These are phyloP conservation scores for Crassisporium funariophilum DNA, from an alignment of 768 basidiomycete genomes.

Conservation along the genomic window DNA sequence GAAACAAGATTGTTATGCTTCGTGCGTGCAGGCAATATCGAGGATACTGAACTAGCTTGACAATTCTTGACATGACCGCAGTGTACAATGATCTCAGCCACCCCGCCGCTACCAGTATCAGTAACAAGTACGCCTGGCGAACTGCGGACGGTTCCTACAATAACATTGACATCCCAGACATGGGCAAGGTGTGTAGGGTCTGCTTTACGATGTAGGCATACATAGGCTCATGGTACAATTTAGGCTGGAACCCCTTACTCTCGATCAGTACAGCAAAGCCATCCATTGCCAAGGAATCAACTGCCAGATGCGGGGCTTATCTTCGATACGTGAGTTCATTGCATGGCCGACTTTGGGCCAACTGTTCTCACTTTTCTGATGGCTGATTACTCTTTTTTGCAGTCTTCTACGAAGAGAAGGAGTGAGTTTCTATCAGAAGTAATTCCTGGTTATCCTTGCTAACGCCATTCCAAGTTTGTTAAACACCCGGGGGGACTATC, in stretches of 20 bases:
- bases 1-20: slow-evolving; percentile 53
- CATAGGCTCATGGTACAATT: slow-evolving; percentile 3
- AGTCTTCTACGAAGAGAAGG: slow-evolving; percentile 68
- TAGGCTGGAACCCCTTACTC: slow-evolving; percentile 75
- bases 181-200: slow-evolving; percentile 56
- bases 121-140: slow-evolving; percentile 65
- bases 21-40: slow-evolving; percentile 43
- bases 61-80: slow-evolving; percentile 25
- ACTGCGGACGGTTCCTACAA: slow-evolving; percentile 78
- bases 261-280: slow-evolving; percentile 75
- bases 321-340: slow-evolving; percentile 64
- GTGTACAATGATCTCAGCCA: slow-evolving; percentile 85
- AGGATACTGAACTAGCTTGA: slow-evolving; percentile 2
- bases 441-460: no score
- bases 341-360: no score
- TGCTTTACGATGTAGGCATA: not conserved
- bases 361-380: no score
- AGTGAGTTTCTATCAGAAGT: no score
- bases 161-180: slow-evolving; percentile 65
- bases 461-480: slow-evolving; percentile 63
- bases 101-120: slow-evolving; percentile 71
- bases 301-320: slow-evolving; percentile 80
- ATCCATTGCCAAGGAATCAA: slow-evolving; percentile 65
- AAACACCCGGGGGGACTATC: slow-evolving; percentile 81
- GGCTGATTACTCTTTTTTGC: slow-evolving; percentile 13